Conservation (phyloP, 2,329 filamentous ascomycete genomes). For the Diplodia corticola region DNA sequence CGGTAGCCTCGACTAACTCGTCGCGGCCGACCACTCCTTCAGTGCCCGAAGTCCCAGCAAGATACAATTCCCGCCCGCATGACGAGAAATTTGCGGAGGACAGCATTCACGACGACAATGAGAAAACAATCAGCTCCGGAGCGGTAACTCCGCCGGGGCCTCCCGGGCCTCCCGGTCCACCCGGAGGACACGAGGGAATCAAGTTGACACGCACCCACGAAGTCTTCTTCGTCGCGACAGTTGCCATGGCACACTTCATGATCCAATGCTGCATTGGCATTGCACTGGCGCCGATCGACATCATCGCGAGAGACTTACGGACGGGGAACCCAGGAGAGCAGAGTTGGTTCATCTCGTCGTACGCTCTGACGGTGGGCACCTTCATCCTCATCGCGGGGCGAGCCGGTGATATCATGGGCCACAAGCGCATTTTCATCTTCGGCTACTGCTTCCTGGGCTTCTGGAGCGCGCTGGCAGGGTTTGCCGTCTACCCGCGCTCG, state of each 20-base stretch:
- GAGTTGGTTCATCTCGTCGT: conserved; percentile 47
- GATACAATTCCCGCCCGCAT: neutral
- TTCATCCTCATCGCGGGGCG: conserved; percentile 49
- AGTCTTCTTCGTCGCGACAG: conserved; percentile 33
- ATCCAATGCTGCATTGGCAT: conserved; percentile 35
- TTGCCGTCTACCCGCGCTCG: conserved; percentile 37
- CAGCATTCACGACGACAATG: neutral
- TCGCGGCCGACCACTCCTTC: neutral
- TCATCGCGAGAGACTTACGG: conserved; percentile 48
- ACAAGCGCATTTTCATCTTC: conserved; percentile 45
- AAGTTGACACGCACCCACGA: conserved; percentile 30
- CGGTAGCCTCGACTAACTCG: neutral
- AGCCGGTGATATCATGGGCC: conserved; percentile 47
- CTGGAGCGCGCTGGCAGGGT: conserved; percentile 44
- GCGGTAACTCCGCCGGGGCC: neutral
- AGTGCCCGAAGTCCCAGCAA: neutral
- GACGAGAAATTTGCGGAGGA: neutral
- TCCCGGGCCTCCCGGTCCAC: neutral
- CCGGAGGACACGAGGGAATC: neutral
- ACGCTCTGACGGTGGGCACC: conserved; percentile 46
- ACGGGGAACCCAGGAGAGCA: conserved; percentile 44
- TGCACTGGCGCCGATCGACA: conserved; percentile 44
- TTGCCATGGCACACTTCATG: conserved; percentile 34
- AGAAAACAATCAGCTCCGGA: neutral
- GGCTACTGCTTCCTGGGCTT: conserved; percentile 44